These are phyloP conservation scores for Lasiosphaeria hispida DNA, from an alignment of 495 filamentous ascomycete genomes.

Conservation along the genomic window DNA sequence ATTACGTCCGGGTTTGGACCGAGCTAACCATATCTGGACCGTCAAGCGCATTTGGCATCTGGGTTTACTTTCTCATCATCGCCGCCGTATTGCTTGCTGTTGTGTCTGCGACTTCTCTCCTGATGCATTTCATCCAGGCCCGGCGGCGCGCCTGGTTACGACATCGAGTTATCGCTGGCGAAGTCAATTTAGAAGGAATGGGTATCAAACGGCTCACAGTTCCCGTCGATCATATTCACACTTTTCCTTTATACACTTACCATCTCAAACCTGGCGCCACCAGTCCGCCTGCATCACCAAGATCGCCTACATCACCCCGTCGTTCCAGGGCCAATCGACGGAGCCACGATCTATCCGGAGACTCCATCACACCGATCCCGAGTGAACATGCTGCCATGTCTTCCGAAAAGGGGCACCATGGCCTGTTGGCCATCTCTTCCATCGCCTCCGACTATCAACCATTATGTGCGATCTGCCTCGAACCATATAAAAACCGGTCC, in stretches of 20 bases:
- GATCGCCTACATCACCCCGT: conserved; percentile 1
- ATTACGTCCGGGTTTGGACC: conserved; percentile 51
- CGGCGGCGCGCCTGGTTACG: conserved; percentile 62
- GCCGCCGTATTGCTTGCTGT: conserved; percentile 68
- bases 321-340: conserved; percentile 3
- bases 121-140: conserved; percentile 73
- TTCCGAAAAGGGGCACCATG: conserved; percentile 15
- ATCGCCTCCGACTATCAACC: conserved; percentile 60
- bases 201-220: conserved; percentile 75
- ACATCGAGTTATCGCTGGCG: conserved; percentile 66
- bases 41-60: conserved; percentile 56
- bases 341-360: conserved; percentile 7
- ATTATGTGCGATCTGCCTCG: conserved; percentile 81
- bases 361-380: not conserved
- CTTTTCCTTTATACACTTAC: conserved; percentile 74
- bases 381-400: conserved; percentile 16
- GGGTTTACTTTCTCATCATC: conserved; percentile 81
- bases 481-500: conserved; percentile 64
- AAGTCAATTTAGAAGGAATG: conserved; percentile 76
- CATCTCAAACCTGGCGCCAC: conserved; percentile 40
- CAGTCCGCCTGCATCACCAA: conserved; percentile 22
- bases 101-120: conserved; percentile 59
- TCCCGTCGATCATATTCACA: conserved; percentile 62
- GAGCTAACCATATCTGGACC: conserved; percentile 40
- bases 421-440: conserved; percentile 12